Evolutionary conservation across 208 protist genomes (phyloP).

Genomic region (Trichomonas gallinae): DNA sequence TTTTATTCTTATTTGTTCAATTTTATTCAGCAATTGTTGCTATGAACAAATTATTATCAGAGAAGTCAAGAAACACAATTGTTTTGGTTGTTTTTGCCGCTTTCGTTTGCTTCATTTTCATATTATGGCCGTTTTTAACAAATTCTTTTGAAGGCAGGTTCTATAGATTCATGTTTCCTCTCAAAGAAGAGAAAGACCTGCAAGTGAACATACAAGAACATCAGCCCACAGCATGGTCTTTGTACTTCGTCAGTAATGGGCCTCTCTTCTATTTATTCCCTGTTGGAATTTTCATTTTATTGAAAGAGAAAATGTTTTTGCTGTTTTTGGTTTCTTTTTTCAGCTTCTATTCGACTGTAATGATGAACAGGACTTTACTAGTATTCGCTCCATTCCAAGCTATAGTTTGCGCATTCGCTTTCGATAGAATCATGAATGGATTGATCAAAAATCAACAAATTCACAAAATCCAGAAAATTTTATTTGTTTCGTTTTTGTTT

Average conservation of each 20-base stretch:
- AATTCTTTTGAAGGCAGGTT: not conserved
- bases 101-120: not conserved
- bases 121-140: not conserved
- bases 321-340: not conserved
- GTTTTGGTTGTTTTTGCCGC: not conserved
- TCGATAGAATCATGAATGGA: not conserved
- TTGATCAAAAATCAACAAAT: not conserved
- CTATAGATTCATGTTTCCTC: not conserved
- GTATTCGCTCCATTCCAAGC: not conserved
- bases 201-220: not conserved
- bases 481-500: not conserved
- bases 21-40: conserved; percentile 24
- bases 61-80: not conserved
- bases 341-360: not conserved
- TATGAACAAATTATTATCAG: not conserved
- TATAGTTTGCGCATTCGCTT: not conserved
- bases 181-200: not conserved
- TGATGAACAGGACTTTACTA: not conserved
- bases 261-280: not conserved
- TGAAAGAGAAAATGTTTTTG: not conserved
- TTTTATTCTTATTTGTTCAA: conserved; percentile 62
- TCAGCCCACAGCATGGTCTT: not conserved
- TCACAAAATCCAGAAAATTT: not conserved
- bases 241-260: not conserved
- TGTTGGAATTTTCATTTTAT: not conserved